Evolutionary conservation across 2,329 filamentous ascomycete species (phyloP).

Genomic region (Diplodia intermedia): DNA sequence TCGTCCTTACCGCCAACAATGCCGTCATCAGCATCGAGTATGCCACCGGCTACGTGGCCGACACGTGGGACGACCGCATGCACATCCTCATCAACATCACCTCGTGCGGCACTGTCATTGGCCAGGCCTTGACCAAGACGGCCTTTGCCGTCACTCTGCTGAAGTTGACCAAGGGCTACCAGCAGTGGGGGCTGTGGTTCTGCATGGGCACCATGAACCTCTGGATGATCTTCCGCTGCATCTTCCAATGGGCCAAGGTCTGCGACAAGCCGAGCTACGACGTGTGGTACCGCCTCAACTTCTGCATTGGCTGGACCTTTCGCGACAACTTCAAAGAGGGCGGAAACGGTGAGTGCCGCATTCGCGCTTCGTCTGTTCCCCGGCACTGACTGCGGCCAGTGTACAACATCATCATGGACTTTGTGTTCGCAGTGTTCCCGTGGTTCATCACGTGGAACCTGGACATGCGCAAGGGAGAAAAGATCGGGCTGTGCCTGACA

Average conservation of each 20-base stretch:
- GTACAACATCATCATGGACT: slow-evolving; percentile 63
- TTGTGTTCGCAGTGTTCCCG: slow-evolving; percentile 58
- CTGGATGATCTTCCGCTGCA: slow-evolving; percentile 56
- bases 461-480: slow-evolving; percentile 58
- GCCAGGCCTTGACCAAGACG: slow-evolving; percentile 48
- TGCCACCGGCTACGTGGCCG: slow-evolving; percentile 56
- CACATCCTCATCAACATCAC: slow-evolving; percentile 59
- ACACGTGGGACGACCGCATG: slow-evolving; percentile 61
- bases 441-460: slow-evolving; percentile 59
- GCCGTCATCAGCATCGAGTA: slow-evolving; percentile 57
- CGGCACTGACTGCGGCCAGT: slow-evolving; percentile 45
- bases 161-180: slow-evolving; percentile 55
- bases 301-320: slow-evolving; percentile 52
- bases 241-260: slow-evolving; percentile 60
- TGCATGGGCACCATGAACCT: slow-evolving; percentile 59
- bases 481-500: slow-evolving; percentile 58
- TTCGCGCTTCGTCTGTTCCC: slow-evolving; percentile 11
- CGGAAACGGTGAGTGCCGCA: slow-evolving; percentile 54
- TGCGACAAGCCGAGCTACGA: slow-evolving; percentile 54
- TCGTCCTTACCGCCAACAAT: slow-evolving; percentile 55
- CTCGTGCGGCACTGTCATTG: slow-evolving; percentile 49
- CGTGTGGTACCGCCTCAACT: slow-evolving; percentile 57
- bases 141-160: slow-evolving; percentile 51
- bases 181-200: slow-evolving; percentile 56
- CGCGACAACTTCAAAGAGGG: slow-evolving; percentile 57